phyloP scores from a whole-genome alignment of 2,329 filamentous ascomycete genomes.

The Endocalyx cinctus region DNA sequence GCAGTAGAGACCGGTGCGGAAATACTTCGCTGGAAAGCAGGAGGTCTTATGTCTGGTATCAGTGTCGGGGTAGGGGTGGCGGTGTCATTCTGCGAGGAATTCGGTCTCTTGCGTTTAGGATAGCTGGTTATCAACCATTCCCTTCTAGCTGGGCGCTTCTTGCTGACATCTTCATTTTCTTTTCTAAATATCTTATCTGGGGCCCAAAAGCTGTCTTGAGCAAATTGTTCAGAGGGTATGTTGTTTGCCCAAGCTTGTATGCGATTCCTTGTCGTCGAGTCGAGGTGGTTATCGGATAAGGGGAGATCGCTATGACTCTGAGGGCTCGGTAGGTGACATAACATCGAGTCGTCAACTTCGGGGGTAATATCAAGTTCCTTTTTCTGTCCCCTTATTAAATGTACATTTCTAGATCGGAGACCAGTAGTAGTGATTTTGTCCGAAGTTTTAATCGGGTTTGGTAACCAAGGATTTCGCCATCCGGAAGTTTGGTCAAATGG shows the following conservation, averaged over 20 bases:
- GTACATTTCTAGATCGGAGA: too few relatives aligned
- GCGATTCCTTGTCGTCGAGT: slow-evolving; percentile 13
- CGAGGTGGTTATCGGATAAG: slow-evolving; percentile 8
- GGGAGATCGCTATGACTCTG: slow-evolving; percentile 22
- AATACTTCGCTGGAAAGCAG: slow-evolving; percentile 3
- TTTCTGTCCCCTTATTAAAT: too few relatives aligned
- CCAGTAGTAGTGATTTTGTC: too few relatives aligned
- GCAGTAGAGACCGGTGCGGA: slow-evolving; percentile 4
- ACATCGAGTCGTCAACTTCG: slow-evolving; percentile 17
- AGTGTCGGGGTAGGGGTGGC: slow-evolving; percentile 17
- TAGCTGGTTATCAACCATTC: slow-evolving; percentile 25
- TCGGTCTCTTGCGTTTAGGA: slow-evolving; percentile 17
- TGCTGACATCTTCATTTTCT: slow-evolving; percentile 6
- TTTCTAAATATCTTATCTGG: slow-evolving; percentile 9
- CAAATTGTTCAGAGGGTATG: slow-evolving; percentile 12
- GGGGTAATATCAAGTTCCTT: slow-evolving; percentile 7
- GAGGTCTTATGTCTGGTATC: slow-evolving; percentile 3
- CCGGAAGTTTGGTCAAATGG: slow-evolving; percentile 51
- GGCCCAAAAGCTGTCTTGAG: slow-evolving; percentile 26
- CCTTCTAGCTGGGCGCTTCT: slow-evolving; percentile 17
- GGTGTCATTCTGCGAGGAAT: slow-evolving; percentile 12
- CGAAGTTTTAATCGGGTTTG: too few relatives aligned
- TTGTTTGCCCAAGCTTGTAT: slow-evolving; percentile 23
- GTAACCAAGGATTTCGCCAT: slow-evolving; percentile 51
- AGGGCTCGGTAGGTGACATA: slow-evolving; percentile 37